phyloP scores from a whole-genome alignment of 768 basidiomycete genomes.

The Mycena alexandri region DNA sequence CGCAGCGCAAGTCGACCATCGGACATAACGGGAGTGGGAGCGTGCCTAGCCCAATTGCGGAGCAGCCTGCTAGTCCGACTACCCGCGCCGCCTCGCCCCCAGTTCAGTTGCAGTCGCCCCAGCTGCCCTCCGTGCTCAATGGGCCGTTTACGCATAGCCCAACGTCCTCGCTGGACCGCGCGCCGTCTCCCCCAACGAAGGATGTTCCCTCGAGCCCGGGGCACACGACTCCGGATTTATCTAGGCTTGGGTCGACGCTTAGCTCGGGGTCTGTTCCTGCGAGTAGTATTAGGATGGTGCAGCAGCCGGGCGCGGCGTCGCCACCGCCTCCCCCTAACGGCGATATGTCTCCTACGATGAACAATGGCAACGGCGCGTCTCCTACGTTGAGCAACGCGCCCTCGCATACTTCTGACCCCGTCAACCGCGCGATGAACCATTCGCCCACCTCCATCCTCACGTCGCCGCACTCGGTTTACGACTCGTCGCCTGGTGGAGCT shows the following conservation, averaged over 20 bases:
- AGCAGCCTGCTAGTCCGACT: neutral
- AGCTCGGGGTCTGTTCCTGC: slow-evolving; percentile 38
- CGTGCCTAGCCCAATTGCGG: neutral
- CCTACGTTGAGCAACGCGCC: neutral
- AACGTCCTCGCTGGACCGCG: slow-evolving; percentile 32
- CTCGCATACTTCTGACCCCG: slow-evolving; percentile 19
- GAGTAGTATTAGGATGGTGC: slow-evolving; percentile 34
- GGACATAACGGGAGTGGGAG: slow-evolving; percentile 1
- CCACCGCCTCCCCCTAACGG: slow-evolving; percentile 8
- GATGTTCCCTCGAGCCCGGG: slow-evolving; percentile 26
- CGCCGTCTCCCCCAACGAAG: slow-evolving; percentile 30
- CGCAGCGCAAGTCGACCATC: slow-evolving; percentile 34
- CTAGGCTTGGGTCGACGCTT: slow-evolving; percentile 57
- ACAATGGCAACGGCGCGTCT: neutral
- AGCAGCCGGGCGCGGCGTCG: slow-evolving; percentile 7
- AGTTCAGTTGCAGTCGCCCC: slow-evolving; percentile 22
- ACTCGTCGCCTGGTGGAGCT: slow-evolving; percentile 2
- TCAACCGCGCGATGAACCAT: slow-evolving; percentile 33
- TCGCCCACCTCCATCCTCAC: slow-evolving; percentile 48
- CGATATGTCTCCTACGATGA: neutral
- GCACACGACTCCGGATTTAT: slow-evolving; percentile 38
- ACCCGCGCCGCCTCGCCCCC: slow-evolving; percentile 20
- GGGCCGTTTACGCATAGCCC: slow-evolving; percentile 34
- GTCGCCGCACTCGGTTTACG: slow-evolving; percentile 47
- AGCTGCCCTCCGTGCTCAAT: slow-evolving; percentile 21